These are phyloP conservation scores for Adansonia rubrostipa DNA, from an alignment of 441 rosid species.

Conservation along the genomic window DNA sequence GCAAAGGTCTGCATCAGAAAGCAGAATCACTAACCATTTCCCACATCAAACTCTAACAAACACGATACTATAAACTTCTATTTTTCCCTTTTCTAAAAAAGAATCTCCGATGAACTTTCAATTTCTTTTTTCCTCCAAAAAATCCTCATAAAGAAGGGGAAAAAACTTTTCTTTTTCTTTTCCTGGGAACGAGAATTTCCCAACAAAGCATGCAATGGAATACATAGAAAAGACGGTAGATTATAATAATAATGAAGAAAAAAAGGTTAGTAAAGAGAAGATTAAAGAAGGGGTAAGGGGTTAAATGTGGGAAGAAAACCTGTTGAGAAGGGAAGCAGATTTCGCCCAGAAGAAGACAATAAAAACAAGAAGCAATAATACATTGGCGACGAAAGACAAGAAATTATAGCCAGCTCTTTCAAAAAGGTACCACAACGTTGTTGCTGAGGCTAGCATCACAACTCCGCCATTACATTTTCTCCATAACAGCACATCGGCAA, in stretches of 20 bases:
- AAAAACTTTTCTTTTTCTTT: background rate
- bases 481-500: slow-evolving; percentile 74
- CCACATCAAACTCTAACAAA: slow-evolving; percentile 14
- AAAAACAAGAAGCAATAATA: slow-evolving; percentile 57
- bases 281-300: background rate
- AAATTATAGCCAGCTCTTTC: slow-evolving; percentile 73
- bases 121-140: background rate
- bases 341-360: slow-evolving; percentile 93
- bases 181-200: background rate
- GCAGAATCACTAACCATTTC: background rate
- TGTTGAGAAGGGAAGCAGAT: slow-evolving; percentile 90
- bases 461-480: slow-evolving; percentile 56
- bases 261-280: background rate
- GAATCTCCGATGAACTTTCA: background rate
- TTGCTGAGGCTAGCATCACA: slow-evolving; percentile 53
- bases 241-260: background rate
- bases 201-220: background rate
- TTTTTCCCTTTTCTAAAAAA: background rate
- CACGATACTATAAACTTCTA: background rate
- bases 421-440: slow-evolving; percentile 69
- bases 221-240: background rate
- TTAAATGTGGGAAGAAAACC: slow-evolving; percentile 43
- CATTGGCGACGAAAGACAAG: slow-evolving; percentile 62
- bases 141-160: background rate
- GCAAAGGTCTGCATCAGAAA: slow-evolving; percentile 68